Evolutionary conservation across 192 early-diverging fungal species (phyloP), one percentile per base, ranked within the genome.

Genomic region (Rhizophagus sp.): DNA sequence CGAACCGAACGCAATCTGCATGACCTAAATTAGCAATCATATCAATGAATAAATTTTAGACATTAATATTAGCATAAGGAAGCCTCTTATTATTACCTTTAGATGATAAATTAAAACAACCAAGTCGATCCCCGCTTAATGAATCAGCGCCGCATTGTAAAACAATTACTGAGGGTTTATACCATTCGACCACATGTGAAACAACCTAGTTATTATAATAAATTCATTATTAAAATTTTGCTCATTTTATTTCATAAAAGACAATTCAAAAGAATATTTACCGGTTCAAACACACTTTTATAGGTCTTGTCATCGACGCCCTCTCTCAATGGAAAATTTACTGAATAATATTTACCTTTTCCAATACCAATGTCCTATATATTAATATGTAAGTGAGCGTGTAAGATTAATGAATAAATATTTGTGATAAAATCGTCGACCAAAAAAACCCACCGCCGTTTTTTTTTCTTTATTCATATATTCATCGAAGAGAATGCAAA

Each of bases 91-190:
- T n/a, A 30, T 70, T 82, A 82, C 84, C 98, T 24, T 91, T 87
- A 89, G 98, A 96, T 36, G 93, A 95, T 27, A 99, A 86, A 81
- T 98, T 98, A 87, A 99, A 99, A 78, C 89, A 92, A 24, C 98
- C 98, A 22, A 99, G 86, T 70, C 95, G 92, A 84, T 99, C 98
- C 25, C 93, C 93, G 22, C 95, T 96, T 64, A 99, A 83, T 30
- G 95, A 96, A 83, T 99, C 98, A 0, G 96, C 95, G n/a, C 98
- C 98, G 84, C 96, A 97, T 81, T 99, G 98, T 69, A 98, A 86
- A 27, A 98, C 95, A 30, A 99, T 88, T 0, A 94, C 97, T 8
- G 91, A 90, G 2, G 98, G 98, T 82, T 92, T 91, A 88, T 95
- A 99, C 90, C 89, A 92, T n/a, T 96, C 94, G 89, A 99, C 96